Base-by-base conservation (phyloP, 306 rosid species). In the Vachellia pachyceras region DNA sequence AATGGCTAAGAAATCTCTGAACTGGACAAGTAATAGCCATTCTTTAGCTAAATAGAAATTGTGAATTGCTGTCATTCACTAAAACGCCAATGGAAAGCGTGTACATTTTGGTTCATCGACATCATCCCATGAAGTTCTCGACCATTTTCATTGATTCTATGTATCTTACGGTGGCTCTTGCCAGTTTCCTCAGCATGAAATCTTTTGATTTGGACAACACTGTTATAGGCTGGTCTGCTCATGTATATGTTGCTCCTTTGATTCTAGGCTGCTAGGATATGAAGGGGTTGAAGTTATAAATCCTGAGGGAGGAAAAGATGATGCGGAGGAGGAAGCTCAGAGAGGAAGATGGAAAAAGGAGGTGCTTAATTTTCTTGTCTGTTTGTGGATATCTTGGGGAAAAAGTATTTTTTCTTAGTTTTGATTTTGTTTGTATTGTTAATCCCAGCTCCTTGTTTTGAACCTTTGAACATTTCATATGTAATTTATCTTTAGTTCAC, bases 341-440 rank as follows among this genome's bases (percentile, higher is more conserved):
- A 89, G 76, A 80, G 97, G 97, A 85, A 86, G 97, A 88, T 92
- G 95, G 95, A 92, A 85, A 77, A 84, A 86, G 70, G 97, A 92
- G 93, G 97, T 92, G 55, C 35, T 66, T 74, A 36, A 20, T 60
- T 47, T 47, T 0, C 49, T 70, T 12, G 10, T 33, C 72, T 79
- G 2, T 25, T 79, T 69, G 13, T 79, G 46, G n/a, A 29, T 72
- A 47, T 8, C 63, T 25, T 47, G 63, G 44, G 33, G 33, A 23
- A 23, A 55, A 29, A 57, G 15, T 35, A 17, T 52, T 10, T 23
- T 69, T 69, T 18, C 18, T 36, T 35, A 13, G 20, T 76, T 45
- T 14, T 7, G 20, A 57, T 69, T n/a, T 35, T 52, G 47, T 23
- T 55, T 12, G 14, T 75, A 42, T 10, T 25, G 10, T 82, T 70